Evolutionary conservation across 768 basidiomycete genomes (phyloP).

Genomic region (Sutorius australiensis): DNA sequence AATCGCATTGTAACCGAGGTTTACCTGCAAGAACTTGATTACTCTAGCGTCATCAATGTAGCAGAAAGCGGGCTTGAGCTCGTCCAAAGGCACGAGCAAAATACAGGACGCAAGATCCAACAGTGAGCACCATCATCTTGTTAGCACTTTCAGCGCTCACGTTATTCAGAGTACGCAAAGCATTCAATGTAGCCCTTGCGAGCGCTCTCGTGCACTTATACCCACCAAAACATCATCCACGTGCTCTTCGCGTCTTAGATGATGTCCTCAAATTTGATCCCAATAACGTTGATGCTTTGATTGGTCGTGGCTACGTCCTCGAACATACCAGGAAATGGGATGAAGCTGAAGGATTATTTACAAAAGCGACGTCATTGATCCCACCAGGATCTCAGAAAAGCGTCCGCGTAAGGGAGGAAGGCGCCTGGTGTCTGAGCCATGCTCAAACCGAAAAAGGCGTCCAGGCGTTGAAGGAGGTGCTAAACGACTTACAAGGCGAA

Average conservation of each 20-base stretch:
- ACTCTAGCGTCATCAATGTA: slow-evolving; percentile 63
- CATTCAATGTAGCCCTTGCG: slow-evolving; percentile 68
- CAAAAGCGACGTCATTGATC: slow-evolving; percentile 47
- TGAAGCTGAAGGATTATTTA: slow-evolving; percentile 62
- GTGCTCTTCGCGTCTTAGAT: slow-evolving; percentile 71
- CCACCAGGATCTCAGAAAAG: slow-evolving; percentile 44
- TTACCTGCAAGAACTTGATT: slow-evolving; percentile 68
- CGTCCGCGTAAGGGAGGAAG: slow-evolving; percentile 72
- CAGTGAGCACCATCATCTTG: slow-evolving; percentile 36
- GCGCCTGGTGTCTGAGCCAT: slow-evolving; percentile 70
- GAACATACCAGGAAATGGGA: slow-evolving; percentile 63
- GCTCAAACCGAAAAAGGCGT: slow-evolving; percentile 52
- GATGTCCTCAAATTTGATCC: slow-evolving; percentile 64
- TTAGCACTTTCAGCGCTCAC: not conserved
- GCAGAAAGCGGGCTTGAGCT: slow-evolving; percentile 69
- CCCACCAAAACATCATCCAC: slow-evolving; percentile 85
- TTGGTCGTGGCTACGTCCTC: slow-evolving; percentile 72
- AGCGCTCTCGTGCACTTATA: slow-evolving; percentile 79
- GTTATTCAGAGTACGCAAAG: slow-evolving; percentile 52
- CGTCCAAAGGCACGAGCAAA: slow-evolving; percentile 48
- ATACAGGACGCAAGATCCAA: slow-evolving; percentile 51
- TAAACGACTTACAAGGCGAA: slow-evolving; percentile 42
- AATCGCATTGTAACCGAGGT: slow-evolving; percentile 63
- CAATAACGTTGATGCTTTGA: slow-evolving; percentile 59
- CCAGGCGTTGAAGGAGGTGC: slow-evolving; percentile 45